Base-by-base conservation (phyloP, 805 yeast species). In the Grigorovia yakushimaensis region DNA sequence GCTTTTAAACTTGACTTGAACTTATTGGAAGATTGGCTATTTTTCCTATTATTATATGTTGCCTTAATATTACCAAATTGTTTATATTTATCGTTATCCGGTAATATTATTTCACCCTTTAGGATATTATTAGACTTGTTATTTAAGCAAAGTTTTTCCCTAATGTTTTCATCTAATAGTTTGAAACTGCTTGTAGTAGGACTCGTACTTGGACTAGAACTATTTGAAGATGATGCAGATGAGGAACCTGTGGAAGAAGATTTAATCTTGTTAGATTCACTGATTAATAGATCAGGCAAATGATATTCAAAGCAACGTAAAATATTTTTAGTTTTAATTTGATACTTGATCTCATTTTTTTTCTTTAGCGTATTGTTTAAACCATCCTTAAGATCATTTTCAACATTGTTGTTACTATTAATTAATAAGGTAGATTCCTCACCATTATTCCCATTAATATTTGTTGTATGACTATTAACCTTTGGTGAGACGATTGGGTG, bases 251-350 rank as follows among this genome's bases (percentile, higher is more conserved):
- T 40, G 4, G 19, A 22, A 15, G 35, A 17, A 13, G 33, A 27
- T 27, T 27, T 27, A 3, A 27, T 44, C 19, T 18, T 51, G n/a
- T 27, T 27, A 27, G 9, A 10, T 15, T 27, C 33, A 15, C 33
- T 27, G 9, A 27, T 27, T 27, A 27, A 27, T 19, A 54, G 37
- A 46, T 60, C 58, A 1, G 66, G 66, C 8, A 62, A 42, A 33
- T 52, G 60, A 45, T 58, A 62, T 48, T 62, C 65, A 23, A 50
- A 58, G 53, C 66, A 62, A 35, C 53, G 51, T 41, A 62, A 51
- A 9, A 48, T 49, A 37, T 57, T 53, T 27, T 27, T 27, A 3
- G 33, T 27, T 27, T 27, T 27, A 27, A 10, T 27, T 27, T 27
- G 33, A 27, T 27, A 27, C 13, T 27, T 27, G 33, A 27, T 27